These are phyloP conservation scores for Heritiera fomes DNA, from an alignment of 345 rosid species.

Conservation along the genomic window DNA sequence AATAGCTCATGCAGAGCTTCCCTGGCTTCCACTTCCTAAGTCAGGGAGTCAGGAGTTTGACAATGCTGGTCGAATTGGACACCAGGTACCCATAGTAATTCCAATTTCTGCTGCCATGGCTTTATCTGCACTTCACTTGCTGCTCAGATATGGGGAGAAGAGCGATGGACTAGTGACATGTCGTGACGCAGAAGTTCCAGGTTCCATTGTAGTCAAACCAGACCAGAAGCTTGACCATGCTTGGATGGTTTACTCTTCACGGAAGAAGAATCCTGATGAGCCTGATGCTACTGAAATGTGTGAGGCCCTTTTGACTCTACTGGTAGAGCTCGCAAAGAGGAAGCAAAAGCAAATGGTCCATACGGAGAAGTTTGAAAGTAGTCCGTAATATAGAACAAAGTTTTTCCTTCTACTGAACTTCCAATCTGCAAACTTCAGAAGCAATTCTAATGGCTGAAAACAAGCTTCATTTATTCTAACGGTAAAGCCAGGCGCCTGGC, in stretches of 20 bases:
- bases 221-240: conserved; percentile 60
- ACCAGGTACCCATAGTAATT: conserved; percentile 54
- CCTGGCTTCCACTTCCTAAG: conserved; percentile 52
- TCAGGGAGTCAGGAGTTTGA: conserved; percentile 34
- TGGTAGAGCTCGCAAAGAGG: conserved; percentile 49
- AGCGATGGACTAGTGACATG: conserved; percentile 67
- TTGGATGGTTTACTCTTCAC: conserved; percentile 67
- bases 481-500: conserved; percentile 41
- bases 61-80: conserved; percentile 32
- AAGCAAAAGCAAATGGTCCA: conserved; percentile 24
- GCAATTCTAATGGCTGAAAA: background rate
- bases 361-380: conserved; percentile 16
- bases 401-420: background rate
- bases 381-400: background rate
- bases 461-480: background rate
- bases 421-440: background rate
- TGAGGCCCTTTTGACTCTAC: conserved; percentile 59
- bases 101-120: conserved; percentile 69
- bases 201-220: conserved; percentile 57
- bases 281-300: conserved; percentile 65
- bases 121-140: conserved; percentile 57
- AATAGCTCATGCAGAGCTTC: conserved; percentile 75
- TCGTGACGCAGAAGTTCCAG: conserved; percentile 69
- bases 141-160: conserved; percentile 68
- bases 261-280: conserved; percentile 38